Percentiles rank a stretch among this genome's conserved stretches.
Conservation (phyloP, 1,139 yeast species). For the Yamadazyma oceani region DNA sequence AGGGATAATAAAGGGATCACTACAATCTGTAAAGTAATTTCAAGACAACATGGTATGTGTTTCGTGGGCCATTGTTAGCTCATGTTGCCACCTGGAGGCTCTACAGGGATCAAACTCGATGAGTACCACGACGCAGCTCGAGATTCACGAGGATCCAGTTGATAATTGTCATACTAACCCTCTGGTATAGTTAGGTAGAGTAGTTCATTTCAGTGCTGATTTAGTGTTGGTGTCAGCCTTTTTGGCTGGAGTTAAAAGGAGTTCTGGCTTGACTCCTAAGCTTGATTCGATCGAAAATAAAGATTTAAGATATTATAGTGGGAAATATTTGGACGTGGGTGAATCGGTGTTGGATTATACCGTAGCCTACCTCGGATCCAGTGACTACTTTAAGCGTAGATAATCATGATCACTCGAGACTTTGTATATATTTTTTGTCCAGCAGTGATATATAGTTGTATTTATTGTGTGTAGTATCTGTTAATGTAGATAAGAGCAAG, state of each 20-base stretch:
- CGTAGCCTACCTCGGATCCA: slow-evolving; percentile 68
- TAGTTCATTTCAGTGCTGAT: slow-evolving; percentile 70
- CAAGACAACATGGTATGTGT: too few relatives aligned
- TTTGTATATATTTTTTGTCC: too few relatives aligned
- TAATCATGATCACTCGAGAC: background rate
- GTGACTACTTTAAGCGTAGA: slow-evolving; percentile 60
- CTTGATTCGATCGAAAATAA: slow-evolving; percentile 35
- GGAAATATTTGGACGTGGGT: slow-evolving; percentile 78
- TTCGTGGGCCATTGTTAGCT: too few relatives aligned
- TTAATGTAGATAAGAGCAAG: too few relatives aligned
- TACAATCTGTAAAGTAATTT: too few relatives aligned
- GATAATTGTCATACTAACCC: slow-evolving; percentile 10
- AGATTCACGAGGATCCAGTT: too few relatives aligned
- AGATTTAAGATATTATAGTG: slow-evolving; percentile 58
- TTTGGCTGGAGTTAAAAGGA: slow-evolving; percentile 85
- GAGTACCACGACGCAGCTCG: too few relatives aligned
- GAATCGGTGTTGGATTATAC: slow-evolving; percentile 77
- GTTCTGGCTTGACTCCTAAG: slow-evolving; percentile 70
- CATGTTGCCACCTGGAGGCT: too few relatives aligned
- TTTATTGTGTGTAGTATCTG: too few relatives aligned
- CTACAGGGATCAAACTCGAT: too few relatives aligned
- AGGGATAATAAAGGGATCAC: too few relatives aligned
- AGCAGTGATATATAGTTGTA: too few relatives aligned
- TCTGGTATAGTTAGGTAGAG: slow-evolving; percentile 48
- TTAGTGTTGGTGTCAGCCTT: slow-evolving; percentile 76